phyloP scores from a whole-genome alignment of 495 filamentous ascomycete genomes.

The Hypoxylon lienhwacheense region DNA sequence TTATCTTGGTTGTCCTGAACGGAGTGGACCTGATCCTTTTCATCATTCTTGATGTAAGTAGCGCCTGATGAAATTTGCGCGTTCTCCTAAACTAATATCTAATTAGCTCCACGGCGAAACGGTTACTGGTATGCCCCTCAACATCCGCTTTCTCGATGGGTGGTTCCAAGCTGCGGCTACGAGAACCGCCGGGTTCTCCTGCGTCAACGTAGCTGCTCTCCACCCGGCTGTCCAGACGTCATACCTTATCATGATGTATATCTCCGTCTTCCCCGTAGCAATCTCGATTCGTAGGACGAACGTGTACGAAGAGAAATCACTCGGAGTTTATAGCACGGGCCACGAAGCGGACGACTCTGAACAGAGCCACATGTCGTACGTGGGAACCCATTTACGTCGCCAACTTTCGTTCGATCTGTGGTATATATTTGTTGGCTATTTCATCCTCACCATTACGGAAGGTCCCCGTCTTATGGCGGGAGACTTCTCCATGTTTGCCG shows the following conservation, averaged over 20 bases:
- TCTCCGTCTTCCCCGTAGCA: constrained; percentile 93
- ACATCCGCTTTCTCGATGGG: constrained; percentile 76
- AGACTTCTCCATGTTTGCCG: constrained; percentile 74
- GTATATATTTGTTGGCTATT: constrained; percentile 88
- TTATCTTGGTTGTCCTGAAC: constrained; percentile 80
- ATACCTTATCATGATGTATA: constrained; percentile 99
- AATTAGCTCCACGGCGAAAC: constrained; percentile 65
- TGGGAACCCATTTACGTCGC: constrained; percentile 81
- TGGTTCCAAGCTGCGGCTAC: constrained; percentile 87
- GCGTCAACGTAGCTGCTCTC: constrained; percentile 71
- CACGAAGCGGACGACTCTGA: constrained; percentile 45
- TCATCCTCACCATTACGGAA: constrained; percentile 85
- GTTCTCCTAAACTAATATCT: constrained; percentile 21
- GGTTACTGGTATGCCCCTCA: constrained; percentile 62
- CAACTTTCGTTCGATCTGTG: constrained; percentile 94
- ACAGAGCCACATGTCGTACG: constrained; percentile 69
- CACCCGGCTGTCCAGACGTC: constrained; percentile 94
- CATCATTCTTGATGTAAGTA: constrained; percentile 80
- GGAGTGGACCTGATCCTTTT: constrained; percentile 84
- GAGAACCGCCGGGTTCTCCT: constrained; percentile 83
- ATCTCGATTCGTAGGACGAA: constrained; percentile 93
- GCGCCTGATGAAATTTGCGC: background rate
- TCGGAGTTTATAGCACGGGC: constrained; percentile 68
- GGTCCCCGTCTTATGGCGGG: constrained; percentile 59
- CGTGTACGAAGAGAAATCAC: constrained; percentile 92